A percentile compares a stretch with the other conserved stretches of the same genome.
Conservation (phyloP, 305 asterid species). For the Solanum hybrid region DNA sequence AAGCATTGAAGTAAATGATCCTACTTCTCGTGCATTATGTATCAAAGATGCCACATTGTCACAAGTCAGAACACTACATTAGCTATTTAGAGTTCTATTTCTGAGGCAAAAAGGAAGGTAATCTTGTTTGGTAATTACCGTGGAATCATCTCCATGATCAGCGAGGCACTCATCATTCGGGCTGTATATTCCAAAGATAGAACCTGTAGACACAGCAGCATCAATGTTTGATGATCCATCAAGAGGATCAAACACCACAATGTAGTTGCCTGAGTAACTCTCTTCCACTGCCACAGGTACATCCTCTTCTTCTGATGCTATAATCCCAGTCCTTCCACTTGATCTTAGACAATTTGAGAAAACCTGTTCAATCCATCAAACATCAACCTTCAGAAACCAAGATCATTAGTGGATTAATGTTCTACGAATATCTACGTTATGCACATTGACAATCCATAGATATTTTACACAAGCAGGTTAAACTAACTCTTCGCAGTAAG, state of each 20-base stretch:
- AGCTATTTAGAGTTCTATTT: background rate
- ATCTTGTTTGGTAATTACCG: constrained; percentile 27
- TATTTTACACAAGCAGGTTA: background rate
- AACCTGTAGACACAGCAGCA: constrained; percentile 94
- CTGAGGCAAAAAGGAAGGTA: background rate
- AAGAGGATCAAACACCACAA: constrained; percentile 91
- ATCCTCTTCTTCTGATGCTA: constrained; percentile 97
- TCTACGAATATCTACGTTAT: background rate
- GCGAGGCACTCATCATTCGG: constrained; percentile 85
- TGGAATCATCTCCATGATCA: constrained; percentile 46
- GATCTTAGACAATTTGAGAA: constrained; percentile 83
- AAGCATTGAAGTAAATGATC: background rate
- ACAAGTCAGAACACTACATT: background rate
- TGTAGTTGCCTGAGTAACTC: constrained; percentile 93
- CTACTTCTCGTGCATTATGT: background rate
- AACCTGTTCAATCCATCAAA: constrained; percentile 32
- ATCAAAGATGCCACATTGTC: background rate
- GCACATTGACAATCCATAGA: background rate
- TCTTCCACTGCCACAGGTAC: constrained; percentile 98
- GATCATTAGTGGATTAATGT: background rate
- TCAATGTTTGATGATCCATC: constrained; percentile 95
- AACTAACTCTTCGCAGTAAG: background rate
- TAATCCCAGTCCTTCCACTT: constrained; percentile 95
- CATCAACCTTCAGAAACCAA: background rate
- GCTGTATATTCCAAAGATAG: constrained; percentile 89